Conservation (phyloP, 768 basidiomycete species). For the Mrakia frigida region DNA sequence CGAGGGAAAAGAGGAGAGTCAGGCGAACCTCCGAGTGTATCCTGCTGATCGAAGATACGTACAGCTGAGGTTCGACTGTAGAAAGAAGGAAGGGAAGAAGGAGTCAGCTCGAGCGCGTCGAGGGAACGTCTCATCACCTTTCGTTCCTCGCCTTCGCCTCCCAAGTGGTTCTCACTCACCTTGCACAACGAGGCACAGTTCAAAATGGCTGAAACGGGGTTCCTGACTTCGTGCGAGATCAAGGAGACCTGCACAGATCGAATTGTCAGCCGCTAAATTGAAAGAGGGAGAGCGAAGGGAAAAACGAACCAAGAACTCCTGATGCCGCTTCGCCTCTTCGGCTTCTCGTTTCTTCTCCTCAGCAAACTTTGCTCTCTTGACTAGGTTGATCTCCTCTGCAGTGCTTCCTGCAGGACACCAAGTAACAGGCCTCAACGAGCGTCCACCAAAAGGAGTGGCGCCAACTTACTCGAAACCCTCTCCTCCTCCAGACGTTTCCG, state of each 20-base stretch:
- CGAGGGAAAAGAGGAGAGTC: neutral
- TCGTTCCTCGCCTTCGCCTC: neutral
- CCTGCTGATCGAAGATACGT: neutral
- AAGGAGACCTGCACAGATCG: neutral
- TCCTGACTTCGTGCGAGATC: slow-evolving; percentile 27
- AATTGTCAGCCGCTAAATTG: too few species aligned
- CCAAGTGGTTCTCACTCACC: neutral
- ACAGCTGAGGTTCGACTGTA: neutral
- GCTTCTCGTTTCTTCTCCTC: slow-evolving; percentile 25
- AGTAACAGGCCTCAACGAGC: too few species aligned
- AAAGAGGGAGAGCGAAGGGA: neutral
- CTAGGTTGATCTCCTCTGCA: slow-evolving; percentile 15
- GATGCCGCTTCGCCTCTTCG: slow-evolving; percentile 26
- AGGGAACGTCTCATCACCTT: neutral
- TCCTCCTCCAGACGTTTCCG: slow-evolving; percentile 23
- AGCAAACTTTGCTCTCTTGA: slow-evolving; percentile 6
- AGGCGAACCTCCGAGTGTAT: neutral
- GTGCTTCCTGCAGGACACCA: too few species aligned
- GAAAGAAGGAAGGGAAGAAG: neutral
- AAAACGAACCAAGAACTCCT: slow-evolving; percentile 8
- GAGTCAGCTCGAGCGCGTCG: neutral
- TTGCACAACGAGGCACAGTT: slow-evolving; percentile 18
- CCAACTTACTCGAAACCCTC: neutral
- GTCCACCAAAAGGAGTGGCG: too few species aligned
- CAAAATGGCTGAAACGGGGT: slow-evolving; percentile 21